Percentiles rank a stretch among this genome's conserved stretches.
phyloP scores from a whole-genome alignment of 306 rosid genomes.

The Carpinus fangiana region DNA sequence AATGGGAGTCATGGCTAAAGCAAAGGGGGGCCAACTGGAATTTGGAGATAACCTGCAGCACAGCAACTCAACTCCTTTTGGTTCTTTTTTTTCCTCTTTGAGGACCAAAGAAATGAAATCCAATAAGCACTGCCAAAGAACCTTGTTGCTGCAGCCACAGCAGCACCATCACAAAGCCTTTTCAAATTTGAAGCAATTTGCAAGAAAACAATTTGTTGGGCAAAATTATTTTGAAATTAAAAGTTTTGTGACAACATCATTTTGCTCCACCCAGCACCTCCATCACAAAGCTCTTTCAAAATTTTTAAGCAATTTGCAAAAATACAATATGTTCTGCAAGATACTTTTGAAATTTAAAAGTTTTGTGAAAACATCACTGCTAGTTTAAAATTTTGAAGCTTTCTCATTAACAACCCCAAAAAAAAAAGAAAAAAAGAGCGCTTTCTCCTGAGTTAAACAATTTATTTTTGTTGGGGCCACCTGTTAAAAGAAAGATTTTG shows the following conservation, averaged over 20 bases:
- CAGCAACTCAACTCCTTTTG: slow-evolving; percentile 11
- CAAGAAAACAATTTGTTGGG: background rate
- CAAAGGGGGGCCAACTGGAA: background rate
- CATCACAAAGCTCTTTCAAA: slow-evolving; percentile 12
- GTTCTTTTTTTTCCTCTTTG: background rate
- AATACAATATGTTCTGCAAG: background rate
- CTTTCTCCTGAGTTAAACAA: too few species aligned
- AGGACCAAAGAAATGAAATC: background rate
- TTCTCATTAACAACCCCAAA: background rate
- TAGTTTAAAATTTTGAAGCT: background rate
- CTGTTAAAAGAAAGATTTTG: too few species aligned
- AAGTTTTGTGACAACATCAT: background rate
- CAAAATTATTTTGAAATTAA: background rate
- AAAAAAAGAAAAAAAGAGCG: background rate
- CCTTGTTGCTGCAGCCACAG: slow-evolving; percentile 1
- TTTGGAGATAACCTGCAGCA: slow-evolving; percentile 2
- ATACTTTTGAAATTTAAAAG: background rate
- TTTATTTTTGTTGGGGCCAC: too few species aligned
- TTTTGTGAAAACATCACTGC: background rate
- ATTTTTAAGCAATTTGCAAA: slow-evolving; percentile 10
- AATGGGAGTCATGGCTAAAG: slow-evolving; percentile 12
- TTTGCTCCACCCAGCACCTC: slow-evolving; percentile 1
- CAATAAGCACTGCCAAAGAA: background rate
- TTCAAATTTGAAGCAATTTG: slow-evolving; percentile 14
- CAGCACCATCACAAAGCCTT: slow-evolving; percentile 1